phyloP scores from a whole-genome alignment of 2,329 filamentous ascomycete species.

The Fusarium robinianum region DNA sequence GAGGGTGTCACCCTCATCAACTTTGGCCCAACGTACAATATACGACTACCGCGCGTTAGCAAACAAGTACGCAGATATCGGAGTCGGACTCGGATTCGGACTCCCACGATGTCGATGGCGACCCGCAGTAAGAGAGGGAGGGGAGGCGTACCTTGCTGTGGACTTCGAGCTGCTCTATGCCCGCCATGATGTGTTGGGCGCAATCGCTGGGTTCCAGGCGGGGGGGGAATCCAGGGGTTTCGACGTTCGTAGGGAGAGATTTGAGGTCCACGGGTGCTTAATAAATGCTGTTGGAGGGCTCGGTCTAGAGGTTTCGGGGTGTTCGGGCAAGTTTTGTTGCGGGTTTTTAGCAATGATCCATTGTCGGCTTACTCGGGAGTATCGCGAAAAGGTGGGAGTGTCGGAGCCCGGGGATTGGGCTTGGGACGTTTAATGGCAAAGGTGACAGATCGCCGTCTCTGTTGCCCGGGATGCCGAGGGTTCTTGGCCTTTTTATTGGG shows the following conservation, averaged over 20 bases:
- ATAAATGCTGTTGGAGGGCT: conserved; percentile 11
- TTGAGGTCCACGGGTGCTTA: too few species aligned
- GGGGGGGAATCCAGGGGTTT: conserved; percentile 2
- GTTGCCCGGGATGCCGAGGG: too few species aligned
- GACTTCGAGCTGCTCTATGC: conserved; percentile 95
- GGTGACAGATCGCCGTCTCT: conserved; percentile 20
- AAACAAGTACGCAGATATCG: too few species aligned
- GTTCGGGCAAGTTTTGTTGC: conserved; percentile 18
- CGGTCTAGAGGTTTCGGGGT: conserved; percentile 5
- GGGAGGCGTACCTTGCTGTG: conserved; percentile 80
- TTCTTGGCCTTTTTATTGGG: too few species aligned
- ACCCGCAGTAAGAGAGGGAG: neutral
- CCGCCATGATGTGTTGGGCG: conserved; percentile 67
- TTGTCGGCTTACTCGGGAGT: conserved; percentile 31
- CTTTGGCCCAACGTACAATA: conserved; percentile 95
- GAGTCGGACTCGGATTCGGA: conserved; percentile 1
- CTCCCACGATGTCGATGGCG: neutral
- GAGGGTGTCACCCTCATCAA: conserved; percentile 86
- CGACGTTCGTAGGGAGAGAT: conserved; percentile 11
- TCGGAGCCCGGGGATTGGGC: conserved; percentile 23
- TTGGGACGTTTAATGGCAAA: conserved; percentile 11
- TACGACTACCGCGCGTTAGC: conserved; percentile 73
- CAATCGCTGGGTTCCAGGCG: conserved; percentile 2
- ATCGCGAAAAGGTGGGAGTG: conserved; percentile 15
- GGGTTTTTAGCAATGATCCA: conserved; percentile 28